Conservation (phyloP, 805 yeast species). For the baker's yeast (Saccharomyces cerevisiae) region DNA sequence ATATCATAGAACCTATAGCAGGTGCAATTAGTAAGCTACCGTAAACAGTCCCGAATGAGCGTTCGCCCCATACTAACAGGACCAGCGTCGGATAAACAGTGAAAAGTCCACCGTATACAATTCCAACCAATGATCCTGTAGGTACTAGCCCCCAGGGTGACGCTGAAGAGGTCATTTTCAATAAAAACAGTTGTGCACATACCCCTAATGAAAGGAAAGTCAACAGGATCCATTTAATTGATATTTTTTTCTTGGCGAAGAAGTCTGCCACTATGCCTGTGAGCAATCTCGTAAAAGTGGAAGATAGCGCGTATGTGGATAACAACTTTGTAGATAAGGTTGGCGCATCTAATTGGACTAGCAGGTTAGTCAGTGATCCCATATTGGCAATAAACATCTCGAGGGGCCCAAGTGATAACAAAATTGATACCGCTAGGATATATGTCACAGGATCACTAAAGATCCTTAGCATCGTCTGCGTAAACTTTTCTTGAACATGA, state of each 20-base stretch:
- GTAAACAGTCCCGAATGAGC: conserved; percentile 86
- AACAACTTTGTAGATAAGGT: conserved; percentile 32
- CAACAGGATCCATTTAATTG: conserved; percentile 29
- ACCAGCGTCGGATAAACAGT: conserved; percentile 81
- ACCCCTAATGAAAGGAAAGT: conserved; percentile 31
- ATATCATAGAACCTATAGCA: conserved; percentile 66
- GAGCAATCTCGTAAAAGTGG: conserved; percentile 60
- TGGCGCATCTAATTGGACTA: conserved; percentile 10
- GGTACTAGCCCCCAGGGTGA: conserved; percentile 13
- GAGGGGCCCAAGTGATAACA: conserved; percentile 70
- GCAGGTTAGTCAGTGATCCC: conserved; percentile 55
- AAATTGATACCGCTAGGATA: conserved; percentile 51
- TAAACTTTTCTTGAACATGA: conserved; percentile 25
- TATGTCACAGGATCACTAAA: conserved; percentile 54
- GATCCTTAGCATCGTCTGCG: conserved; percentile 9
- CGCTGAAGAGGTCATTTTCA: conserved; percentile 15
- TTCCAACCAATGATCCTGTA: conserved; percentile 50
- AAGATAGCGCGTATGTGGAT: conserved; percentile 58
- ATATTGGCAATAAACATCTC: conserved; percentile 80
- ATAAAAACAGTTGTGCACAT: conserved; percentile 30
- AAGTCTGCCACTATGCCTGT: conserved; percentile 66
- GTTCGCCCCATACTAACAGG: conserved; percentile 80
- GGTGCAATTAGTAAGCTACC: conserved; percentile 86
- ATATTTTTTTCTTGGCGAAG: conserved; percentile 28
- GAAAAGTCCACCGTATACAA: conserved; percentile 73